Evolutionary conservation across 192 early-diverging fungal species (phyloP), one percentile per base, ranked within the genome.

Genomic region (Coemansia sp.): DNA sequence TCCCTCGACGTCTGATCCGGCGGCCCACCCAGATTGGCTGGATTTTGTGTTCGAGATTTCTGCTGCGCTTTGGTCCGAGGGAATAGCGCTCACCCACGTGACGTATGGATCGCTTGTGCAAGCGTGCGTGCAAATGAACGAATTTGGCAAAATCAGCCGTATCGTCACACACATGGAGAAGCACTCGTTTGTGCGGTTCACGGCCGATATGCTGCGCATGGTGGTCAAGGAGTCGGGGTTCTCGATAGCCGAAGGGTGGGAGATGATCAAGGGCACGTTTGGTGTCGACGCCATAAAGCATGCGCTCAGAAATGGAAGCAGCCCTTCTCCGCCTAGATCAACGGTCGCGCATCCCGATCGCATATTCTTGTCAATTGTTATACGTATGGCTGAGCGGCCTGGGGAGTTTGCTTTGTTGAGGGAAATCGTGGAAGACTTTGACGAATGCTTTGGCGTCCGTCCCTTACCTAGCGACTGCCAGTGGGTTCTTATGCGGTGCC

Each of bases 151-250:
- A 9, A 6, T 73, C 2, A 2, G 24, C 12, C 59, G 43, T 0
- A 21, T 63, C 0, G 16, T 63, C 4, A 21, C 60, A 39, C 66
- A 36, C 5, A 78, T 78, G 76, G 45, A 39, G 14, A 6, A 8
- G 1, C 11, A 55, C 33, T 60, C 67, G 20, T 35, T 20, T 3
- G 61, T 55, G 53, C 62, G 69, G 18, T 55, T 78, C 26, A 69
- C 68, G 11, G 33, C 30, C 7, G 70, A 69, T 0, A 78, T 78
- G 76, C 33, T 78, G 48, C 30, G 39, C 21, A 66, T 69, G 60
- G 23, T 73, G 5, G 11, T 73, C 12, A 3, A 14, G 0, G n/a
- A 53, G 24, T 23, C 46, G 2, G 11, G 21, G 8, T n/a, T 53
- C 6, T 39, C 71, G 38, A 68, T 67, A 14, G 30, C 1, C 0